Conservation (phyloP, 2,329 filamentous ascomycete genomes). For the Fusarium sp. region DNA sequence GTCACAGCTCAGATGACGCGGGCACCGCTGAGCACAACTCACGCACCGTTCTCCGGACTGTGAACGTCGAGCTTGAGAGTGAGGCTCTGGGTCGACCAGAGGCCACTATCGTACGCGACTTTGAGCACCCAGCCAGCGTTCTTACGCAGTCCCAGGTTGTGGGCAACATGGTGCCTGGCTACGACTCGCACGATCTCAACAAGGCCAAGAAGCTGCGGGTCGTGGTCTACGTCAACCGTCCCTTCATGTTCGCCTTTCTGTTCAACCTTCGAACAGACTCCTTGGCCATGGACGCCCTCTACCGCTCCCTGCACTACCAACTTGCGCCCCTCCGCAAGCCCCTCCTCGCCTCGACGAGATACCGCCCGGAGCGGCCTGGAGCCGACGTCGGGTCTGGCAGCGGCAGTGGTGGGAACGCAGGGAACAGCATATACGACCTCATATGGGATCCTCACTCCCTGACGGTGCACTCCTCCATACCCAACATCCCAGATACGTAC, state of each 20-base stretch:
- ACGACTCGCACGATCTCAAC: slow-evolving; percentile 61
- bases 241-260: slow-evolving; percentile 83
- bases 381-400: slow-evolving; percentile 43
- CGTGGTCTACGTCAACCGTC: slow-evolving; percentile 78
- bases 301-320: slow-evolving; percentile 71
- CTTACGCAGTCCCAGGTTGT: slow-evolving; percentile 50
- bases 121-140: slow-evolving; percentile 52
- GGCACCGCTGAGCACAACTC: slow-evolving; percentile 56
- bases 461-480: slow-evolving; percentile 72
- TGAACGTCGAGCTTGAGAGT: slow-evolving; percentile 73
- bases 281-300: slow-evolving; percentile 66
- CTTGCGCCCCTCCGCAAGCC: slow-evolving; percentile 69
- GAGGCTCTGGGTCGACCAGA: slow-evolving; percentile 55
- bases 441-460: slow-evolving; percentile 70
- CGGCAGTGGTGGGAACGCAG: slow-evolving; percentile 1
- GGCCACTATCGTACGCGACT: slow-evolving; percentile 59
- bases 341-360: slow-evolving; percentile 67
- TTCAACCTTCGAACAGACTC: slow-evolving; percentile 71
- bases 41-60: slow-evolving; percentile 72
- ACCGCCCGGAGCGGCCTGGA: slow-evolving; percentile 62
- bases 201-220: slow-evolving; percentile 72
- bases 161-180: slow-evolving; percentile 49
- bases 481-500: slow-evolving; percentile 69
- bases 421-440: slow-evolving; percentile 67
- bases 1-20: slow-evolving; percentile 47